Evolutionary conservation across 768 basidiomycete genomes (phyloP), one percentile per base, ranked within the genome.

Genomic region (Rhodotorula sphaerocarpa): DNA sequence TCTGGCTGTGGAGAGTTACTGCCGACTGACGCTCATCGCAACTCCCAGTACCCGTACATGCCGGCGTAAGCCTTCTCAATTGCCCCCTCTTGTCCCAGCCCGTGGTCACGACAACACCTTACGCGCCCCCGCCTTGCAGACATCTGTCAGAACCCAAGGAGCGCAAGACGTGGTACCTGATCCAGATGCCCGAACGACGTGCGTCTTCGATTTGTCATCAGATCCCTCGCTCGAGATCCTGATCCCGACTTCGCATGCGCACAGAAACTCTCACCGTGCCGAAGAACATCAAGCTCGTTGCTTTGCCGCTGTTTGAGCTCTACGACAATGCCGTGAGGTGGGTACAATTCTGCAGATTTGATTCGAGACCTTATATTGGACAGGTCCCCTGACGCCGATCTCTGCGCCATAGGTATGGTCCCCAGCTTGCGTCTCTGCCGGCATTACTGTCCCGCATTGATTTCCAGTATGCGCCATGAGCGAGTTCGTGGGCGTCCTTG

Each of bases 81-180:
- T 7, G 6, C 2, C 2, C 3, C 28, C 21, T 16, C n/a, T 36
- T 36, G 15, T 20, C 30, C 21, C 2, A 36, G 30, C 25, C 11
- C n/a, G n/a, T n/a, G n/a, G n/a, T n/a, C n/a, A n/a, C n/a, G n/a
- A n/a, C 15, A 39, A 43, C 31, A 27, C 18, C 51, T 20, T 28
- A 14, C 51, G 30, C 41, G 23, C 72, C 92, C 91, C 46, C 46
- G n/a, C 25, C 27, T 90, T 57, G 90, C 1, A 88, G 91, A 21
- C 95, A 99, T 77, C 88, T 95, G 66, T 90, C 90, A 41, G 90
- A 92, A 74, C 95, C 93, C 14, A 99, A 99, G 77, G 93, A 99
- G 74, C 88, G 89, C 79, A 97, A 96, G 78, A 93, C 92, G 73
- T 80, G 95, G 41, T 96, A 88, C 77, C 78, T 96, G 34, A 88